A percentile compares a stretch with the other conserved stretches of the same genome.
These are phyloP conservation scores for Cetraspora pellucida DNA, from an alignment of 192 early-diverging fungal genomes.

Conservation along the genomic window DNA sequence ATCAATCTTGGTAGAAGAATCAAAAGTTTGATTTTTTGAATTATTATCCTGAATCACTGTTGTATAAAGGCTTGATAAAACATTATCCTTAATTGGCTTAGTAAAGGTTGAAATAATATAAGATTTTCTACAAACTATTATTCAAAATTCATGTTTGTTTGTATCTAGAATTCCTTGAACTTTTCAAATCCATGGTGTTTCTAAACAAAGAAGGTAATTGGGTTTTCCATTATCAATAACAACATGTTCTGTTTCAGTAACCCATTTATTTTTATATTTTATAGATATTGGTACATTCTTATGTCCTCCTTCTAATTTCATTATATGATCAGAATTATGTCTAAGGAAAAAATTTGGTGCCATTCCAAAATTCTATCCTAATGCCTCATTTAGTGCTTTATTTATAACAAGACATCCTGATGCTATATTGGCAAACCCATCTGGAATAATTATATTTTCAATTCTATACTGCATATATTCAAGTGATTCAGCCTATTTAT, in stretches of 20 bases:
- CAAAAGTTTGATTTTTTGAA: too few relatives aligned
- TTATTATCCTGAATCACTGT: too few relatives aligned
- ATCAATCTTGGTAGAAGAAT: too few relatives aligned
- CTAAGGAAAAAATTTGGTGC: slow-evolving; percentile 2
- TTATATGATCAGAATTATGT: slow-evolving; percentile 9
- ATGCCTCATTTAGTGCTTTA: too few relatives aligned
- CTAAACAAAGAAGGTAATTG: not conserved
- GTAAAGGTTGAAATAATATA: not conserved
- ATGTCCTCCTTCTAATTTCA: not conserved
- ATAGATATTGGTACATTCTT: too few relatives aligned
- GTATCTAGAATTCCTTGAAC: not conserved
- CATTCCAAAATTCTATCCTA: too few relatives aligned
- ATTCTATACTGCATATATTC: slow-evolving; percentile 3
- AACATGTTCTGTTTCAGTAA: not conserved
- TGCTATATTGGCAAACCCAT: too few relatives aligned
- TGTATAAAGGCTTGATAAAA: too few relatives aligned
- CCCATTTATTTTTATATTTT: too few relatives aligned
- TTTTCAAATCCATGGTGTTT: not conserved
- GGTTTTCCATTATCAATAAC: not conserved
- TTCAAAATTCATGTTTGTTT: not conserved
- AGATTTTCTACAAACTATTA: not conserved
- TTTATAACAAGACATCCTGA: too few relatives aligned
- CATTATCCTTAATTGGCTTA: too few relatives aligned
- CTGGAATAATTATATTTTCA: too few relatives aligned
- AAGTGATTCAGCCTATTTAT: slow-evolving; percentile 3